phyloP scores from a whole-genome alignment of 225 moss, liverwort and hornwort genomes.

The Neckera pumila region DNA sequence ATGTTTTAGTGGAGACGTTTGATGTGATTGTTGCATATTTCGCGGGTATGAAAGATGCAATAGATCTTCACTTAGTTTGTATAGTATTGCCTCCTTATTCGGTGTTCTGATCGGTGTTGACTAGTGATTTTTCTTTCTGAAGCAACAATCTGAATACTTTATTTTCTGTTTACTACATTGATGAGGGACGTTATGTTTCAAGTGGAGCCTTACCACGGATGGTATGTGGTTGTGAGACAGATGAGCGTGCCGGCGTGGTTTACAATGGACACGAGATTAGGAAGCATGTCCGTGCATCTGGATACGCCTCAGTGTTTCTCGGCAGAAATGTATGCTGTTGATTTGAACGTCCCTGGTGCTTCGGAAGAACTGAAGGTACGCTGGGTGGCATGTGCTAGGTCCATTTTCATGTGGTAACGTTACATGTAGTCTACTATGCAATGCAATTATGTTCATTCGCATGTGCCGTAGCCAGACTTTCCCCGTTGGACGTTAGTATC shows the following conservation, averaged over 20 bases:
- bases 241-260: conserved; percentile 96
- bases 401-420: not conserved
- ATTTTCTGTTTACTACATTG: not conserved
- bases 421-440: not conserved
- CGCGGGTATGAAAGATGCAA: not conserved
- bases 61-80: not conserved
- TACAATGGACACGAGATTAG: conserved; percentile 89
- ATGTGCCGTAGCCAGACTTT: not conserved
- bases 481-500: not conserved
- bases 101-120: not conserved
- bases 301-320: conserved; percentile 89
- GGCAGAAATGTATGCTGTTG: conserved; percentile 91
- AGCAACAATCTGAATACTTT: not conserved
- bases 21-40: not conserved
- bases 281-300: conserved; percentile 88
- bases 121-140: not conserved
- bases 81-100: not conserved
- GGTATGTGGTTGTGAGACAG: conserved; percentile 7
- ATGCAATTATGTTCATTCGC: not conserved
- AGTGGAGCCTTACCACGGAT: not conserved
- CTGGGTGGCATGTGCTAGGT: not conserved
- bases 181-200: not conserved
- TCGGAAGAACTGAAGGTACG: conserved; percentile 82
- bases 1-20: not conserved
- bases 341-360: conserved; percentile 77